Percentiles rank a stretch among this genome's conserved stretches.
phyloP scores from a whole-genome alignment of 495 filamentous ascomycete genomes.

The Talaromyces ruber region DNA sequence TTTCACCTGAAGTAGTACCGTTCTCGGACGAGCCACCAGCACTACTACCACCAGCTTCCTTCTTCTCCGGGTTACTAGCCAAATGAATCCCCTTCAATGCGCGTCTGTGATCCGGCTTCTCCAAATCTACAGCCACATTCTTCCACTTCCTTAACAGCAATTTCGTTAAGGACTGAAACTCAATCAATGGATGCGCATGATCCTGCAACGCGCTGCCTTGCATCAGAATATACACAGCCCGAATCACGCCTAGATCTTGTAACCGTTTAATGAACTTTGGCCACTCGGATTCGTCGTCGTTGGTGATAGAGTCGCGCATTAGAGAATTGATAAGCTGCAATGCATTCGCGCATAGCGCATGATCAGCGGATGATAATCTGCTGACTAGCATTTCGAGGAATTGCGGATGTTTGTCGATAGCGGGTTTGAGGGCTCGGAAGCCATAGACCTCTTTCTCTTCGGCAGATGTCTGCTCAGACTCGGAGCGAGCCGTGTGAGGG shows the following conservation, averaged over 20 bases:
- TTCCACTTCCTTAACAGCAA: slow-evolving; percentile 85
- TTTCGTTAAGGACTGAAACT: slow-evolving; percentile 91
- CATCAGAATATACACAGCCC: slow-evolving; percentile 85
- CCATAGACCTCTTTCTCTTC: slow-evolving; percentile 47
- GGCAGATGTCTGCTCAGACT: slow-evolving; percentile 27
- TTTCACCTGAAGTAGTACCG: slow-evolving; percentile 13
- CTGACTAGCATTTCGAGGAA: slow-evolving; percentile 92
- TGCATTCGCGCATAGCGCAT: slow-evolving; percentile 92
- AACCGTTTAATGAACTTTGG: slow-evolving; percentile 87
- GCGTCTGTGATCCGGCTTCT: slow-evolving; percentile 80
- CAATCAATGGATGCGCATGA: slow-evolving; percentile 79
- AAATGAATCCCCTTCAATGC: slow-evolving; percentile 77
- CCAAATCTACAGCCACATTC: slow-evolving; percentile 73
- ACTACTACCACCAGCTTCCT: slow-evolving; percentile 19
- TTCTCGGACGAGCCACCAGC: background rate
- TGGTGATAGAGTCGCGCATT: slow-evolving; percentile 87
- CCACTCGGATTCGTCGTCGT: slow-evolving; percentile 74
- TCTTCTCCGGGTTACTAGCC: slow-evolving; percentile 64
- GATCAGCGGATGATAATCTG: slow-evolving; percentile 84
- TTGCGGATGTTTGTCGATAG: slow-evolving; percentile 80
- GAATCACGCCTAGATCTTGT: slow-evolving; percentile 90
- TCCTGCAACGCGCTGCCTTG: slow-evolving; percentile 91
- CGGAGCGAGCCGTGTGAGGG: slow-evolving; percentile 42
- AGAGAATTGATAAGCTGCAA: slow-evolving; percentile 91
- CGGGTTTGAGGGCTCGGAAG: slow-evolving; percentile 85